These are phyloP conservation scores for Cylindricascospora bacillispora DNA, from an alignment of 1,139 yeast genomes.

Conservation along the genomic window DNA sequence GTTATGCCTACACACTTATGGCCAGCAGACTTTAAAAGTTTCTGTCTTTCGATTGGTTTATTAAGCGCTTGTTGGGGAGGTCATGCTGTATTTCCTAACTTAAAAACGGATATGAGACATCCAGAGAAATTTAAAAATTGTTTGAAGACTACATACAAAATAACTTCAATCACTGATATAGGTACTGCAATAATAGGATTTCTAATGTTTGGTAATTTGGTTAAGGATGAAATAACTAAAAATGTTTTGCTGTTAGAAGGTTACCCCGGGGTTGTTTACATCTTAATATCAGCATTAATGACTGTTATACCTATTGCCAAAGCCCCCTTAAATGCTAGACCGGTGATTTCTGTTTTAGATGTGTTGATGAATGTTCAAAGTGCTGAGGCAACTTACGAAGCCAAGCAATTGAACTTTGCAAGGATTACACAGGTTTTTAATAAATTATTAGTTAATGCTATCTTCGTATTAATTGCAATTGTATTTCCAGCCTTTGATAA, in stretches of 20 bases:
- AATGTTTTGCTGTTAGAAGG: conserved; percentile 58
- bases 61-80: conserved; percentile 89
- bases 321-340: conserved; percentile 78
- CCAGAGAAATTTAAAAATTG: conserved; percentile 42
- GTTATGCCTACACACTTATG: conserved; percentile 40
- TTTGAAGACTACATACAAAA: conserved; percentile 43
- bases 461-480: conserved; percentile 41
- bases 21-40: conserved; percentile 38
- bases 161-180: conserved; percentile 59
- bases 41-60: conserved; percentile 56
- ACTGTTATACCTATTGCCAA: conserved; percentile 80
- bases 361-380: conserved; percentile 29
- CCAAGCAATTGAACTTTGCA: conserved; percentile 6
- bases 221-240: conserved; percentile 75
- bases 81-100: conserved; percentile 74
- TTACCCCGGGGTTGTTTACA: conserved; percentile 56
- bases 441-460: conserved; percentile 30
- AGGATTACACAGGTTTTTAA: conserved; percentile 10
- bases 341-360: conserved; percentile 64
- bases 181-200: conserved; percentile 73
- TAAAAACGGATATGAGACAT: conserved; percentile 73
- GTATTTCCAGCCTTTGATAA: conserved; percentile 67
- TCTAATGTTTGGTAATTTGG: conserved; percentile 71
- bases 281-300: conserved; percentile 54
- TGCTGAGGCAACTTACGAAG: conserved; percentile 13